Conservation (phyloP, 2,329 filamentous ascomycete genomes). For the Diaporthe nobilis region DNA sequence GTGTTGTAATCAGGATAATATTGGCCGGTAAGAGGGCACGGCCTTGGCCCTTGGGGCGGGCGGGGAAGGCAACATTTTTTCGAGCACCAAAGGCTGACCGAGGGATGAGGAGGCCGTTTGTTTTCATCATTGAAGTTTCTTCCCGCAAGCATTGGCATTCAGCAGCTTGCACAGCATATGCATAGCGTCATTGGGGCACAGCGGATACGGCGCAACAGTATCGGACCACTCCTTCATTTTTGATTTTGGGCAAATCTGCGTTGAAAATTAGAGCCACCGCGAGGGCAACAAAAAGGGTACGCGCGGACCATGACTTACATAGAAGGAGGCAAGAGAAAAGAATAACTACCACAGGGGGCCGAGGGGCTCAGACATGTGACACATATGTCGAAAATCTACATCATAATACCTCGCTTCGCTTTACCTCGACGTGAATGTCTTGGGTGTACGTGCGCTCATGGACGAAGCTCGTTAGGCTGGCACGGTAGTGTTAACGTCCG, state of each 20-base stretch:
- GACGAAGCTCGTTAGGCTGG: background rate
- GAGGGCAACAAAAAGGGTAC: background rate
- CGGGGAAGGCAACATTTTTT: background rate
- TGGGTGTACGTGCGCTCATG: background rate
- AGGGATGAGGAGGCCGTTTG: background rate
- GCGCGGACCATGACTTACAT: slow-evolving; percentile 11
- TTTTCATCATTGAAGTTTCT: background rate
- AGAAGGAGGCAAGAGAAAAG: slow-evolving; percentile 22
- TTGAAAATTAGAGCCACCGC: slow-evolving; percentile 14
- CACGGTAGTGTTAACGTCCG: background rate
- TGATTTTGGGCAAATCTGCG: background rate
- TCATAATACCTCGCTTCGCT: background rate
- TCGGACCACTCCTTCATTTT: slow-evolving; percentile 41
- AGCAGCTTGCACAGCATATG: slow-evolving; percentile 34
- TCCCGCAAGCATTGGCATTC: slow-evolving; percentile 8
- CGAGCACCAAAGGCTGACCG: background rate
- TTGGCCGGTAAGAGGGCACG: background rate
- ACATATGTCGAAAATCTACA: background rate
- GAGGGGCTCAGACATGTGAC: slow-evolving; percentile 7
- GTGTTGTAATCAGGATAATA: slow-evolving; percentile 18
- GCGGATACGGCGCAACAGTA: slow-evolving; percentile 43
- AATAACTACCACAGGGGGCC: background rate
- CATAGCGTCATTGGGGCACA: slow-evolving; percentile 41
- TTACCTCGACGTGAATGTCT: too few species aligned
- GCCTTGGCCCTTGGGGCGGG: background rate